Base-by-base conservation (phyloP, 768 basidiomycete species). In the Mycena maculata region DNA sequence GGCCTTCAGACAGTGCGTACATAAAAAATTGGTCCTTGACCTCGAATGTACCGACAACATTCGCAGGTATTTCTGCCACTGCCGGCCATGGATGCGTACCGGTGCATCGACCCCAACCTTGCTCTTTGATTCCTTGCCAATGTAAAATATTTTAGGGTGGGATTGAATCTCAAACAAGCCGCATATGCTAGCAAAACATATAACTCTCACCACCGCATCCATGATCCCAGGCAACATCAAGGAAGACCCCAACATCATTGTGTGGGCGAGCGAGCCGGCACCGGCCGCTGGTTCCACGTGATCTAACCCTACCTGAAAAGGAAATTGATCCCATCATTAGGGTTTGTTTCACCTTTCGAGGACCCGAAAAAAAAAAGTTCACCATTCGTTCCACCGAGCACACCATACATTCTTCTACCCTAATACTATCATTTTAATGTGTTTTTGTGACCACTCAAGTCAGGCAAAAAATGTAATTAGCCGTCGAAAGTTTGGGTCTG, bases 291-390 rank as follows among this genome's bases (percentile, higher is more conserved):
- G 36, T 38, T 38, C 36, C 9, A 38, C 8, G 36, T 38, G n/a
- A 13, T 8, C 13, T 39, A 55, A 41, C 53, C 53, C 36, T 30
- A 47, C 48, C 48, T n/a, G 11, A 60, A 25, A 33, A 48, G 36
- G 33, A 2, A 50, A 39, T 48, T 48, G 59, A 49, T n/a, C n/a
- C n/a, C n/a, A n/a, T n/a, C n/a, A n/a, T n/a, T n/a, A n/a, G n/a
- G n/a, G n/a, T n/a, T n/a, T 50, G 59, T 60, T 50, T 60, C 59
- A 49, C 59, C 50, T 60, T 60, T 41, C 25, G 27, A 25, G 48
- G 11, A 6, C n/a, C 16, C 6, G 10, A 50, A 60, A 50, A 60
- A 33, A 41, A 49, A 49, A 47, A 9, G 20, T 59, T 47, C 6
- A 12, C 22, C 31, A 18, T 27, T 50, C n/a, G 25, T n/a, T n/a